Evolutionary conservation across 495 filamentous ascomycete species (phyloP).

Genomic region (Tuber microsphaerosporum): DNA sequence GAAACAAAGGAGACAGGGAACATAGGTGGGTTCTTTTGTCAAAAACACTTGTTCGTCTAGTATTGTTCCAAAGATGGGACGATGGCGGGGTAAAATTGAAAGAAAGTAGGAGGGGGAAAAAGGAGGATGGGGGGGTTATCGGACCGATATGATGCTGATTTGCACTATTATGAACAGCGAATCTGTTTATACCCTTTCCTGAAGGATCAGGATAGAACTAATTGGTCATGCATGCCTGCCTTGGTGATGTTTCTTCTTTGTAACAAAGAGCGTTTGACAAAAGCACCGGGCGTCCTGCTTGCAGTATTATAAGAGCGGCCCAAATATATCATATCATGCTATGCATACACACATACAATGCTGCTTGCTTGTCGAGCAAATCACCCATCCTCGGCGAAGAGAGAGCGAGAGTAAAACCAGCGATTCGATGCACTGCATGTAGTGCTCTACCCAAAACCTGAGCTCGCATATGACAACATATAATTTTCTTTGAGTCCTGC

Average conservation of each 20-base stretch:
- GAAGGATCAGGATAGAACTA: not conserved
- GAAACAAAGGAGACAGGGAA: not conserved
- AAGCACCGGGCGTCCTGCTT: not conserved
- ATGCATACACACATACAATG: not conserved
- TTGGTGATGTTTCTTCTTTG: not conserved
- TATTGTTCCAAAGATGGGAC: not conserved
- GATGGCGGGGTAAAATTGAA: not conserved
- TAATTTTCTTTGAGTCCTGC: not conserved
- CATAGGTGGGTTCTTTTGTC: not conserved
- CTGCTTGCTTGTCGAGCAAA: not conserved
- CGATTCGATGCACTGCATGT: not conserved
- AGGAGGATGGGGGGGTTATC: not conserved
- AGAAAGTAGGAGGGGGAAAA: not conserved
- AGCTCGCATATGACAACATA: not conserved
- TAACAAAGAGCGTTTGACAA: not conserved
- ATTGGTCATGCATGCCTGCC: not conserved
- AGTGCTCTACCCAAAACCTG: not conserved
- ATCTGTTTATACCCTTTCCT: not conserved
- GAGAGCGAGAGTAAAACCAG: not conserved
- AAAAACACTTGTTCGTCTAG: not conserved
- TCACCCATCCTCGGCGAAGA: not conserved
- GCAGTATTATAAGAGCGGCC: not conserved
- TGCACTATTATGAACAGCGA: not conserved
- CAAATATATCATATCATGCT: not conserved
- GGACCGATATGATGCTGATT: not conserved